These are phyloP conservation scores for Pecoramyces ruminantium DNA, from an alignment of 192 early-diverging fungal genomes.

Conservation along the genomic window DNA sequence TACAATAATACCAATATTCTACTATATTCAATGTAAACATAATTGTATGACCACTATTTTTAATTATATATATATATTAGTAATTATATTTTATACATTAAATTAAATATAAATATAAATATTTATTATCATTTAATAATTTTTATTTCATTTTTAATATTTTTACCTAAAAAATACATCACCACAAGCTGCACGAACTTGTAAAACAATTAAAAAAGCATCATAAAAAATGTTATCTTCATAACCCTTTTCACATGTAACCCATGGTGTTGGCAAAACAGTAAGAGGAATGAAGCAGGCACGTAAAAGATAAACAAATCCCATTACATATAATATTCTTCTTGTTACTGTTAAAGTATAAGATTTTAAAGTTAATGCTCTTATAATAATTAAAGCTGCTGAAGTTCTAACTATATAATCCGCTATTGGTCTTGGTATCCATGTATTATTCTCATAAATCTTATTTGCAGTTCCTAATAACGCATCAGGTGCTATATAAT, in stretches of 20 bases:
- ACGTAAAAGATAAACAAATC: not conserved
- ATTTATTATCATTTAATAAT: too few relatives aligned
- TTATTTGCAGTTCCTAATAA: not conserved
- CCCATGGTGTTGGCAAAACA: not conserved
- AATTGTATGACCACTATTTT: not conserved
- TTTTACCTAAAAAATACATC: not conserved
- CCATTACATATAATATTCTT: not conserved
- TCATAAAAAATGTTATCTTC: not conserved
- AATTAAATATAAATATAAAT: too few relatives aligned
- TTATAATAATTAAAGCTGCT: not conserved
- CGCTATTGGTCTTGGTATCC: not conserved
- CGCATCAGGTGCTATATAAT: not conserved
- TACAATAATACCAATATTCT: not conserved
- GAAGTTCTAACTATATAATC: not conserved
- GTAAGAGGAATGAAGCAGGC: not conserved
- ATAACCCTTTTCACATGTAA: not conserved
- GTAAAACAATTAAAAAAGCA: not conserved
- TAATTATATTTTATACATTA: too few relatives aligned
- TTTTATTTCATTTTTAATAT: too few relatives aligned
- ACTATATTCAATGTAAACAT: not conserved
- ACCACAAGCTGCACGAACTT: not conserved
- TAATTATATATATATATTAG: too few relatives aligned
- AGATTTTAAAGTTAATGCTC: not conserved
- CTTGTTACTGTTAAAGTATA: not conserved
- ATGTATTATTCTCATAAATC: not conserved